Evolutionary conservation across 495 filamentous ascomycete species (phyloP), one percentile per base, ranked within the genome.

Genomic region (Xylaria intraflava): DNA sequence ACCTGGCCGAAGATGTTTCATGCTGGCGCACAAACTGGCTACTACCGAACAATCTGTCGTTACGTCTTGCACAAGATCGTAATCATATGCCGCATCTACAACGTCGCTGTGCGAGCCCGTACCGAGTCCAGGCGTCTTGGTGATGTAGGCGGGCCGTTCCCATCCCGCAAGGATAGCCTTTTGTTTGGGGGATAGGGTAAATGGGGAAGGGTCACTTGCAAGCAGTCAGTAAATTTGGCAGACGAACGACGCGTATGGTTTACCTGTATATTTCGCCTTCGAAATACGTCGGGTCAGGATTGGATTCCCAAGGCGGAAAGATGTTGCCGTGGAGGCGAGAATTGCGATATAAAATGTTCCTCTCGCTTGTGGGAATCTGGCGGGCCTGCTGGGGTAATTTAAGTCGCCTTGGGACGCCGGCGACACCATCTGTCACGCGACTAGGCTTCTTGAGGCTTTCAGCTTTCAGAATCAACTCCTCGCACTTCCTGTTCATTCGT

Each of bases 11-110:
- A 76, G 55, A 29, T 73, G 66, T 8, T 64, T 69, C 54, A 84
- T 83, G 8, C 77, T 83, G 44, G 92, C 90, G 63, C 90, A 96
- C 10, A 99, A 79, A 69, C 92, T 95, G 5, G 94, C 93, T 36
- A 99, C 90, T 6, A 99, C 90, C 5, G 93, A 97, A 61, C 93
- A 99, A 61, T 99, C 93, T 2, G 90, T 90, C 17, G 92, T 85
- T 36, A 94, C 78, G 65, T 97, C 93, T 70, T 99, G 93, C 5
- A 95, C 89, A 11, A 99, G 76, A 65, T 97, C 94, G 46, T 83
- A 78, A 33, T 76, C 74, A 36, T 69, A 60, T 3, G 63, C 62
- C 1, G 78, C 69, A 22, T 65, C 57, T 83, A 89, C 90, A 12
- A 78, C 62, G 12, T 43, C 45, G 20, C 51, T 60, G 19, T 43